These are phyloP conservation scores for Metahyphopichia silvanorum DNA, from an alignment of 805 yeast genomes.

Conservation along the genomic window DNA sequence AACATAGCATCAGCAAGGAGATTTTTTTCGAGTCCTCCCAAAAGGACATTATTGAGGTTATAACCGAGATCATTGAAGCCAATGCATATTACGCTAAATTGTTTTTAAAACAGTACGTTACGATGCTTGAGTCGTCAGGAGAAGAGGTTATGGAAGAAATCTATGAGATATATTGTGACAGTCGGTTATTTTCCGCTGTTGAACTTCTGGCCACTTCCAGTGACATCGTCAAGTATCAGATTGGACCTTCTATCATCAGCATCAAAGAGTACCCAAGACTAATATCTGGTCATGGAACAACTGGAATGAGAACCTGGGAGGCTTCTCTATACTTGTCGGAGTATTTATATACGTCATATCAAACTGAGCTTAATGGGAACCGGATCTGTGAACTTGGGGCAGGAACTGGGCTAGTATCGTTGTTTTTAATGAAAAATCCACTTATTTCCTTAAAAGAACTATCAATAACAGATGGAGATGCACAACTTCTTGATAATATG, in stretches of 20 bases:
- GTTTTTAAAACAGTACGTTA: constrained; percentile 43
- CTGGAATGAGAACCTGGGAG: constrained; percentile 93
- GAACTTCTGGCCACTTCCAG: constrained; percentile 34
- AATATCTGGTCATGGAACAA: constrained; percentile 74
- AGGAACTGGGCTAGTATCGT: constrained; percentile 82
- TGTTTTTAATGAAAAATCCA: constrained; percentile 35
- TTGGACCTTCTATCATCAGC: constrained; percentile 22
- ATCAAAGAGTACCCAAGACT: constrained; percentile 62
- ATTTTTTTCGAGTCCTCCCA: no score
- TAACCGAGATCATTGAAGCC: constrained; percentile 18
- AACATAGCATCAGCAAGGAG: constrained; percentile 15
- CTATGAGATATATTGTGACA: constrained; percentile 39
- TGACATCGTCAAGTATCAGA: constrained; percentile 35
- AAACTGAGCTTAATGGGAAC: constrained; percentile 14
- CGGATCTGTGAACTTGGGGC: constrained; percentile 74
- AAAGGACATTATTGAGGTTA: constrained; percentile 6
- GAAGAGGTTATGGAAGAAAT: constrained; percentile 32
- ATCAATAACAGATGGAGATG: constrained; percentile 67
- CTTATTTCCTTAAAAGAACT: constrained; percentile 20
- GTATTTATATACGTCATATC: constrained; percentile 29
- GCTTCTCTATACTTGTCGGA: constrained; percentile 71
- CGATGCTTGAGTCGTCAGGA: constrained; percentile 21
- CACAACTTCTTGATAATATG: constrained; percentile 48
- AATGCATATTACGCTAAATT: constrained; percentile 53
- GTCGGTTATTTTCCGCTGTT: constrained; percentile 24